Base-by-base conservation (phyloP, 495 filamentous ascomycete genomes). In the Trichoderma asperelloides region DNA sequence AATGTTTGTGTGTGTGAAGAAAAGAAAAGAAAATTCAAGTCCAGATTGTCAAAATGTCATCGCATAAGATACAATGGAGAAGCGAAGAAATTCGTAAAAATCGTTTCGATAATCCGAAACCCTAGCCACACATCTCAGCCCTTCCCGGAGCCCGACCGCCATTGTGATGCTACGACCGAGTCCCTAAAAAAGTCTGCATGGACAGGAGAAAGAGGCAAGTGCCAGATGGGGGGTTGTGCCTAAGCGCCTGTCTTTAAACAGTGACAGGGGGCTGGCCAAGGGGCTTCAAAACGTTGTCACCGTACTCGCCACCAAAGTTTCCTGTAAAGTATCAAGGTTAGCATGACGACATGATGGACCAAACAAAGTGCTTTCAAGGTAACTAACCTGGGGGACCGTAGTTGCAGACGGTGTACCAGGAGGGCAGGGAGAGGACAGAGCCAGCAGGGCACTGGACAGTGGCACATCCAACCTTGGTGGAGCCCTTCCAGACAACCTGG, bases 401-500 rank as follows among this genome's bases (percentile, higher is more conserved):
- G 82, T 97, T 93, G 89, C 95, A 98, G 63, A 96, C 91, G 62
- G 90, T 92, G 75, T 82, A 89, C 78, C 78, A 84, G 18, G 75
- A 72, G 66, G 69, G 74, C 65, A 80, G 70, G 9, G 57, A 68
- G 27, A 75, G 72, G 65, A 85, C 77, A 65, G 85, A 82, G 18
- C 85, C 77, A 15, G 78, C 63, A 2, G 74, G 68, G 73, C 81
- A 82, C 72, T 80, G 81, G 71, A 85, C 76, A 39, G 87, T 85
- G 64, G 82, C 84, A 76, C 95, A 98, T 69, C 91, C 95, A 45
- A 98, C 81, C 43, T 83, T 72, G 18, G 77, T 86, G 64, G 90
- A 89, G 8, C 45, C 74, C 75, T 88, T 87, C 95, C 95, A 98
- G 45, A 98, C 85, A 28, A 97, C 81, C 80, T 96, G 92, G n/a